Conservation (phyloP, 177 flowering plant species). For the Vitis hybrid region DNA sequence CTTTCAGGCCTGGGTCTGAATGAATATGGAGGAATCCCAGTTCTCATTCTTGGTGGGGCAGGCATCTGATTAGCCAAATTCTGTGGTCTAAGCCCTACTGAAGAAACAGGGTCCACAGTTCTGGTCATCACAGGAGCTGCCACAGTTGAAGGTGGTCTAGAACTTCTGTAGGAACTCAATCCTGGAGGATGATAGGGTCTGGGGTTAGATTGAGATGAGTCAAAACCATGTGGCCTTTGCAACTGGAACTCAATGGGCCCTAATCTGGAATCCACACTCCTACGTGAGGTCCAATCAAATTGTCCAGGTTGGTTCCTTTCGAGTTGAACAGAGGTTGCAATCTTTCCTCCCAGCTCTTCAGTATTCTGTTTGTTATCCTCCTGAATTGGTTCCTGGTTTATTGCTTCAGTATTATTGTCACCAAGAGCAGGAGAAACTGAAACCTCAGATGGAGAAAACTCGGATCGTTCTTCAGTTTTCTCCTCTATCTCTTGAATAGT, state of each 20-base stretch:
- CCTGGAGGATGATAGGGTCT: constrained; percentile 17
- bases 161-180: constrained; percentile 1
- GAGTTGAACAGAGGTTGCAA: constrained; percentile 7
- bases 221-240: constrained; percentile 4
- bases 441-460: constrained; percentile 9
- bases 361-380: constrained; percentile 25
- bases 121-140: constrained; percentile 15
- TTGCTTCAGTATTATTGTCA: constrained; percentile 9
- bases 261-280: constrained; percentile 7
- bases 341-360: constrained; percentile 13
- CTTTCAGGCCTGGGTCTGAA: constrained; percentile 6
- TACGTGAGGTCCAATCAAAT: constrained; percentile 4
- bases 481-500: constrained; percentile 41
- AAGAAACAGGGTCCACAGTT: constrained; percentile 8
- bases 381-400: constrained; percentile 9
- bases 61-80: constrained; percentile 5
- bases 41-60: constrained; percentile 23
- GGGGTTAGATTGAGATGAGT: constrained; percentile 3
- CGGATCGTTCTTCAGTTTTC: constrained; percentile 25
- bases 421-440: constrained; percentile 5
- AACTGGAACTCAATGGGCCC: constrained; percentile 4
- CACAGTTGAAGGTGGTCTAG: constrained; percentile 13
- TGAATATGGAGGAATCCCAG: constrained; percentile 15
- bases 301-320: constrained; percentile 9
- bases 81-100: constrained; percentile 5